phyloP scores from a whole-genome alignment of 805 yeast species.

The Zygosaccharomyces siamensis region DNA sequence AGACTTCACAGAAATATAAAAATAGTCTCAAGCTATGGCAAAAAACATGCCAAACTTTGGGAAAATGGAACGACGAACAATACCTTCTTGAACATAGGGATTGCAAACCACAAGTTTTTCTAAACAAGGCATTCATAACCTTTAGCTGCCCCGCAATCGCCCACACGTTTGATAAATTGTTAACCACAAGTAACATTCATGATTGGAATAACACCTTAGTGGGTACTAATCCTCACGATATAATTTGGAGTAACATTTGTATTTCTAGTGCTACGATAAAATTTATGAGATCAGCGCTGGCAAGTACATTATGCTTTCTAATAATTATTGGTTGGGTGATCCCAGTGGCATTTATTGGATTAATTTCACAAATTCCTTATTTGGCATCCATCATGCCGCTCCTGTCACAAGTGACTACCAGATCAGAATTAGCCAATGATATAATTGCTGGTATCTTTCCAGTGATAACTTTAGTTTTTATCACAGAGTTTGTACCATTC shows the following conservation, averaged over 20 bases:
- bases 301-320: conserved; percentile 43
- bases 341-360: conserved; percentile 77
- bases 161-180: conserved; percentile 57
- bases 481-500: conserved; percentile 59
- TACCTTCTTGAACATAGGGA: conserved; percentile 6
- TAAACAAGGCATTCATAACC: conserved; percentile 53
- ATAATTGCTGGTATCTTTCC: conserved; percentile 62
- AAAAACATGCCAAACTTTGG: conserved; percentile 7
- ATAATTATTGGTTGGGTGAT: conserved; percentile 67
- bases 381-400: conserved; percentile 58
- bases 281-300: conserved; percentile 39
- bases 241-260: conserved; percentile 64
- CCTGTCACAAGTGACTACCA: conserved; percentile 47
- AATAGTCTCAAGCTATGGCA: conserved; percentile 5
- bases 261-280: conserved; percentile 36
- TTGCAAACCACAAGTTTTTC: conserved; percentile 2
- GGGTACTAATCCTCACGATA: conserved; percentile 60
- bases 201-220: conserved; percentile 41
- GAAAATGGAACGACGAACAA: conserved; percentile 6
- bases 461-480: conserved; percentile 54
- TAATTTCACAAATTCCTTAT: conserved; percentile 69
- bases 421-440: conserved; percentile 51
- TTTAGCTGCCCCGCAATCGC: conserved; percentile 56
- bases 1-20: conserved; percentile 5
- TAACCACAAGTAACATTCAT: conserved; percentile 43